These are phyloP conservation scores for Globisporangium acanthophoron DNA, from an alignment of 352 stramenopile species.

Conservation along the genomic window DNA sequence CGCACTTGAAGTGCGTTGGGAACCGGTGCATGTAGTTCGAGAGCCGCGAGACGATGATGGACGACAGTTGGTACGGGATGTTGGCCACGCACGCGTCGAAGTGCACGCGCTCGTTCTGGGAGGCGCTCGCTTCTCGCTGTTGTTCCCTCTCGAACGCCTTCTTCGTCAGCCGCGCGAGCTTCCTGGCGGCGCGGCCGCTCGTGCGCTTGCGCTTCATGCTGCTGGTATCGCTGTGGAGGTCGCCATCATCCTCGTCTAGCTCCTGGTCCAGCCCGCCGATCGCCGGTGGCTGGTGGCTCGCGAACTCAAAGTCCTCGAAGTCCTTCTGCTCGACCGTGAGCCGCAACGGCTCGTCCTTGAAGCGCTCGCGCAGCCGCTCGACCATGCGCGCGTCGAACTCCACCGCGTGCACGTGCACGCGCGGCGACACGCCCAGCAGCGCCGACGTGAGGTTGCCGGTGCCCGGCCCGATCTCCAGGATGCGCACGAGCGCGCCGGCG, in stretches of 20 bases:
- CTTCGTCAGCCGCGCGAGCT: constrained; percentile 7
- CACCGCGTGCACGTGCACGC: constrained; percentile 55
- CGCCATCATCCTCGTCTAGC: not conserved
- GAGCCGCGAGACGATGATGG: constrained; percentile 68
- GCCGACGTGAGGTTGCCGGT: constrained; percentile 85
- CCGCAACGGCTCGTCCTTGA: constrained; percentile 22
- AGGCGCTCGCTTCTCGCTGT: not conserved
- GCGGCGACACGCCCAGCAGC: constrained; percentile 39
- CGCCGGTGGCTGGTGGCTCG: constrained; percentile 7
- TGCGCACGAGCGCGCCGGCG: constrained; percentile 19
- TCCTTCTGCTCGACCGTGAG: constrained; percentile 34
- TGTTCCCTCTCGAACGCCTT: constrained; percentile 5
- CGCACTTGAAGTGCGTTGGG: constrained; percentile 43
- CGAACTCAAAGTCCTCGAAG: constrained; percentile 41
- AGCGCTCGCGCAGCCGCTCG: constrained; percentile 54
- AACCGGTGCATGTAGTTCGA: constrained; percentile 68
- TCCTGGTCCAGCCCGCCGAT: not conserved
- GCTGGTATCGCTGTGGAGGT: not conserved
- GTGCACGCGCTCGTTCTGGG: constrained; percentile 6
- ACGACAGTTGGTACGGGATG: constrained; percentile 87
- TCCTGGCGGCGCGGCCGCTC: constrained; percentile 9
- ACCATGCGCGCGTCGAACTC: constrained; percentile 82
- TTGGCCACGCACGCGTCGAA: constrained; percentile 83
- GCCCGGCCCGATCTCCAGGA: constrained; percentile 82
- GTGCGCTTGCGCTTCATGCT: constrained; percentile 7